phyloP scores from a whole-genome alignment of 768 basidiomycete species.

The Candolleomyces efflorescens region DNA sequence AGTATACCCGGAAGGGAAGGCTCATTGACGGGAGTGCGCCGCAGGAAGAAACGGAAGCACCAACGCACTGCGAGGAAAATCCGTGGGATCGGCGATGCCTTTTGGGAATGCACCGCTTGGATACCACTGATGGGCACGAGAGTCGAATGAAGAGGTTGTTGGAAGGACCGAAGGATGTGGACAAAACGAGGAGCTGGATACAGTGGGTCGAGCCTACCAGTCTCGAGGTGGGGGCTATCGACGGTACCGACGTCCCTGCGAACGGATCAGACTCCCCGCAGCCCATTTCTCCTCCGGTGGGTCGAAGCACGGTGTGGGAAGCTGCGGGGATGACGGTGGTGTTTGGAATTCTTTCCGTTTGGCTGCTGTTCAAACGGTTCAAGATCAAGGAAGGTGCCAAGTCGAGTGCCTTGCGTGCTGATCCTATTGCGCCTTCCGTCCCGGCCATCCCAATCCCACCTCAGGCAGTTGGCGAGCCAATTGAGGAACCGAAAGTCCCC shows the following conservation, averaged over 20 bases:
- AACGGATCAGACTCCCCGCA: conserved; percentile 7
- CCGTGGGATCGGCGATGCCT: conserved; percentile 51
- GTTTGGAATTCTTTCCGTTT: conserved; percentile 13
- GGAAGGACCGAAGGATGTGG: conserved; percentile 40
- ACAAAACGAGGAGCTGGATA: neutral
- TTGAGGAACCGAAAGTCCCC: neutral
- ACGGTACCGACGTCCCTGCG: conserved; percentile 4
- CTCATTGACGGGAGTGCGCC: conserved; percentile 5
- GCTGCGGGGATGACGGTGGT: conserved; percentile 6
- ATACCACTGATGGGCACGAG: conserved; percentile 44
- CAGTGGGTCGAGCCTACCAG: conserved; percentile 2
- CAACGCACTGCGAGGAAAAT: conserved; percentile 8
- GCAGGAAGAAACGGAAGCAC: conserved; percentile 4
- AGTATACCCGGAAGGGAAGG: conserved; percentile 7
- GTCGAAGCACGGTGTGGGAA: conserved; percentile 10
- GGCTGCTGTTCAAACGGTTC: conserved; percentile 10
- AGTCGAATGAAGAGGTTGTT: conserved; percentile 48
- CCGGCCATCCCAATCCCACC: neutral
- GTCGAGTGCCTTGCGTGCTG: neutral
- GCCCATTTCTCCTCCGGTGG: neutral
- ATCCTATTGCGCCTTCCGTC: neutral
- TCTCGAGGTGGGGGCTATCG: neutral
- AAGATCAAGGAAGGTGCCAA: neutral
- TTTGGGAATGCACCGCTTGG: conserved; percentile 55
- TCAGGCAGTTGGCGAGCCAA: neutral